Evolutionary conservation across 225 moss, liverwort and hornwort species (phyloP), one percentile per base, ranked within the genome.

Genomic region (Pleurozium schreberi): DNA sequence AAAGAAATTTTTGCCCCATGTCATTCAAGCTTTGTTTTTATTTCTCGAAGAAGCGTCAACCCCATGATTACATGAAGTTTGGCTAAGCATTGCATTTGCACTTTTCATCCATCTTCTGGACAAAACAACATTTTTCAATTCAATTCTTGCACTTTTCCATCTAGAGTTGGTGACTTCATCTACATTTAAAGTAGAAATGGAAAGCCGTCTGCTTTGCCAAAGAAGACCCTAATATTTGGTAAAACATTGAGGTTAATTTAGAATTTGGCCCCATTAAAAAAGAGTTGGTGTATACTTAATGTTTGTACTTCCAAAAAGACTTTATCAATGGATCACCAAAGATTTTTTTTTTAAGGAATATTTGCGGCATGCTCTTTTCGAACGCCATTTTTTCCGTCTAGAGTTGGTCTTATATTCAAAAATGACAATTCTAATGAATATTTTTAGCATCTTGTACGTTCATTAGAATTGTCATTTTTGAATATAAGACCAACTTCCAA

Each of bases 291-390:
- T 68, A 13, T 22, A 22, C 1, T 68, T 68, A 12, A n/a, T n/a
- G 13, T n/a, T n/a, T n/a, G 2, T 3, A 1, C 13, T 13, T 3
- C 0, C 19, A 3, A 7, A 22, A n/a, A 13, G 8, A 68, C n/a
- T n/a, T n/a, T n/a, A n/a, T n/a, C n/a, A n/a, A n/a, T 0, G 0
- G 5, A 65, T 36, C 10, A 18, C 4, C 11, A 21, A 67, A 20
- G 1, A 21, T 21, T 0, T 67, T 67, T 38, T 38, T 65, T 10
- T 38, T 38, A 21, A 38, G 11, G 21, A 21, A n/a, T 22, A 38
- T 36, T 67, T 21, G 4, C 0, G 2, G 10, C 19, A 19, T 65
- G 34, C 19, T 65, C 18, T 36, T 19, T n/a, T n/a, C n/a, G n/a
- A n/a, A n/a, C n/a, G n/a, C n/a, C n/a, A n/a, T n/a, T n/a, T n/a